A percentile compares a stretch with the other conserved stretches of the same genome.
These are phyloP conservation scores for Fennellomyces sp. DNA, from an alignment of 371 early-diverging fungal genomes.

Conservation along the genomic window DNA sequence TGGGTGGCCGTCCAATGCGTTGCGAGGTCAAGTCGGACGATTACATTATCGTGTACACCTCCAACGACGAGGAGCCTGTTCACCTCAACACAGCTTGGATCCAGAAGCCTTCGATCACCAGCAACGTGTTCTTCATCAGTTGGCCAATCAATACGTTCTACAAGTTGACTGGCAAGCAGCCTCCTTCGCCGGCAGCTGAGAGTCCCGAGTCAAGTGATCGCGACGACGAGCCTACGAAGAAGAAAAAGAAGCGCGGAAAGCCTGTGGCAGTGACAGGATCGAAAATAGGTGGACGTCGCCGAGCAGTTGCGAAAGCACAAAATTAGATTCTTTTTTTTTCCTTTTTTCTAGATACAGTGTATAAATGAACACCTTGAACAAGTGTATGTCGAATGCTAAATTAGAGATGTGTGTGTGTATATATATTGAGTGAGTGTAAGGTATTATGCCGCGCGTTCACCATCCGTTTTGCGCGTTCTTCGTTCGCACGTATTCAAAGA, in stretches of 20 bases:
- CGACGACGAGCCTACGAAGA: slow-evolving; percentile 6
- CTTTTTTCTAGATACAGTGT: too few relatives aligned
- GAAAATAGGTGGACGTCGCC: slow-evolving; percentile 46
- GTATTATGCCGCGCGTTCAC: too few relatives aligned
- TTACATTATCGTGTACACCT: slow-evolving; percentile 40
- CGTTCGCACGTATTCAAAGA: slow-evolving; percentile 39
- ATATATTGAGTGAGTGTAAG: too few relatives aligned
- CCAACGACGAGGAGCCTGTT: slow-evolving; percentile 29
- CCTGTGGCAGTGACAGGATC: slow-evolving; percentile 28
- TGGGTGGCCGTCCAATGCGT: slow-evolving; percentile 35
- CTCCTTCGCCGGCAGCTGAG: not conserved
- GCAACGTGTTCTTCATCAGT: slow-evolving; percentile 26
- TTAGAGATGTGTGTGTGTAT: not conserved
- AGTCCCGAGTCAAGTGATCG: not conserved
- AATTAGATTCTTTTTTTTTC: slow-evolving; percentile 1
- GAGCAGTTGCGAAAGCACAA: slow-evolving; percentile 27
- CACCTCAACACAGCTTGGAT: slow-evolving; percentile 45
- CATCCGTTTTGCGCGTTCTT: slow-evolving; percentile 45
- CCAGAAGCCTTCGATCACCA: slow-evolving; percentile 18
- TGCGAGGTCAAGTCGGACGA: slow-evolving; percentile 50
- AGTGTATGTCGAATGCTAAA: not conserved
- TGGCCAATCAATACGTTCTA: slow-evolving; percentile 26
- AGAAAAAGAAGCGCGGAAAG: slow-evolving; percentile 25
- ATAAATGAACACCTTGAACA: not conserved
- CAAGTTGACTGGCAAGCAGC: slow-evolving; percentile 8